Evolutionary conservation across 1,139 yeast species (phyloP).

Genomic region (Zygosaccharomyces pseudobailii): DNA sequence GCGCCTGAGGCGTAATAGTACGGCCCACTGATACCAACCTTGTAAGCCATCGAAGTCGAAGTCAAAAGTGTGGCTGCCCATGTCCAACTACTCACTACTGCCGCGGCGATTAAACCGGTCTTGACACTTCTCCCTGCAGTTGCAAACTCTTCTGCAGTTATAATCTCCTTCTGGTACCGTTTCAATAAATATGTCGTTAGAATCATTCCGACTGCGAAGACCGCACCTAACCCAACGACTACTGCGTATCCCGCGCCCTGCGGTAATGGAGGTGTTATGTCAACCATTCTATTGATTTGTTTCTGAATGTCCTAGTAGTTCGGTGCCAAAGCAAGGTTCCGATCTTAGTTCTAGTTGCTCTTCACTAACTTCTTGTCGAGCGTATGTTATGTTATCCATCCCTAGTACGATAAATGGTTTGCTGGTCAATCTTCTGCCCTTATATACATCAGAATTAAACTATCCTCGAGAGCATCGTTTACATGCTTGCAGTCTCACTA

Average conservation of each 20-base stretch:
- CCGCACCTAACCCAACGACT: constrained; percentile 81
- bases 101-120: constrained; percentile 76
- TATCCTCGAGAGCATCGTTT: background rate
- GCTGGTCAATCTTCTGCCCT: background rate
- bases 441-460: background rate
- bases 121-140: constrained; percentile 85
- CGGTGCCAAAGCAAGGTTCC: background rate
- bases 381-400: background rate
- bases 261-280: constrained; percentile 39
- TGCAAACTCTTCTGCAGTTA: constrained; percentile 84
- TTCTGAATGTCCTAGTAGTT: background rate
- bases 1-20: constrained; percentile 77
- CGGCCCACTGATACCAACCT: constrained; percentile 73
- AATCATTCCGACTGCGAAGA: constrained; percentile 77
- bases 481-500: background rate
- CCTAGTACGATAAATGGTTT: background rate
- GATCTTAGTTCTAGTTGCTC: too few species aligned
- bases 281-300: background rate
- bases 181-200: constrained; percentile 61
- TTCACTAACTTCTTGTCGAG: too few species aligned
- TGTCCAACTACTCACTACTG: constrained; percentile 90
- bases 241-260: constrained; percentile 93
- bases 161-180: constrained; percentile 73
- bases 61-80: constrained; percentile 87
- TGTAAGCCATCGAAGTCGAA: constrained; percentile 72